phyloP scores from a whole-genome alignment of 2,329 filamentous ascomycete species.

The Dothideomycetes sp. region DNA sequence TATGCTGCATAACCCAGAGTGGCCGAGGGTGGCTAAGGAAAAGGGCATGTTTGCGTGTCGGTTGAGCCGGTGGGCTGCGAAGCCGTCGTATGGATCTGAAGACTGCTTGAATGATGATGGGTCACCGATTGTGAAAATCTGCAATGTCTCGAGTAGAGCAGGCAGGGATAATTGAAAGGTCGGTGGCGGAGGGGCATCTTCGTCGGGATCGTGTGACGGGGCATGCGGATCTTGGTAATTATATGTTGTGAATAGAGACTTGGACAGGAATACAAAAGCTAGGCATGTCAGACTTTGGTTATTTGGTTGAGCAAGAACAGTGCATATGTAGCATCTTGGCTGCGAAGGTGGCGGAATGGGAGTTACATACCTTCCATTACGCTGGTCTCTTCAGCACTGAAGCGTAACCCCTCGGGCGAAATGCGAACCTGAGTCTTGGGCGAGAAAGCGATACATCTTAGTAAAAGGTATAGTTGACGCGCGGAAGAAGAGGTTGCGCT shows the following conservation, averaged over 20 bases:
- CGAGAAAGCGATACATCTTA: conserved; percentile 52
- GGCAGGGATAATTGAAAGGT: conserved; percentile 80
- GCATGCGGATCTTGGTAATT: conserved; percentile 45
- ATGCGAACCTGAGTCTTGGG: conserved; percentile 61
- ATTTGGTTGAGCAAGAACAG: background rate
- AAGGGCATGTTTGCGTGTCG: conserved; percentile 55
- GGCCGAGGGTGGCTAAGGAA: conserved; percentile 68
- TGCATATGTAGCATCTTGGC: conserved; percentile 9
- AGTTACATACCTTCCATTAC: conserved; percentile 89
- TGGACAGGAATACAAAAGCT: conserved; percentile 77
- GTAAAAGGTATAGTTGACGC: conserved; percentile 57
- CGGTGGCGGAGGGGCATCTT: conserved; percentile 31
- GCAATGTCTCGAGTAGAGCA: conserved; percentile 82
- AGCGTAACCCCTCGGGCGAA: conserved; percentile 71
- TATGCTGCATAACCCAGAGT: conserved; percentile 77
- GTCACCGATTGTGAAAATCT: conserved; percentile 68
- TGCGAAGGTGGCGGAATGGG: conserved; percentile 5
- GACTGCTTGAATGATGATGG: conserved; percentile 19
- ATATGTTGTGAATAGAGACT: conserved; percentile 79
- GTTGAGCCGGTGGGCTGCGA: conserved; percentile 24
- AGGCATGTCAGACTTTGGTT: conserved; percentile 7
- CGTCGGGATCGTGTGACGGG: conserved; percentile 26
- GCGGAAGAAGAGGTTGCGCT: conserved; percentile 69
- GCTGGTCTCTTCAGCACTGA: conserved; percentile 77
- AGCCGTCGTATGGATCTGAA: conserved; percentile 25